These are phyloP conservation scores for Physaria fendleri DNA, from an alignment of 345 rosid genomes.

Conservation along the genomic window DNA sequence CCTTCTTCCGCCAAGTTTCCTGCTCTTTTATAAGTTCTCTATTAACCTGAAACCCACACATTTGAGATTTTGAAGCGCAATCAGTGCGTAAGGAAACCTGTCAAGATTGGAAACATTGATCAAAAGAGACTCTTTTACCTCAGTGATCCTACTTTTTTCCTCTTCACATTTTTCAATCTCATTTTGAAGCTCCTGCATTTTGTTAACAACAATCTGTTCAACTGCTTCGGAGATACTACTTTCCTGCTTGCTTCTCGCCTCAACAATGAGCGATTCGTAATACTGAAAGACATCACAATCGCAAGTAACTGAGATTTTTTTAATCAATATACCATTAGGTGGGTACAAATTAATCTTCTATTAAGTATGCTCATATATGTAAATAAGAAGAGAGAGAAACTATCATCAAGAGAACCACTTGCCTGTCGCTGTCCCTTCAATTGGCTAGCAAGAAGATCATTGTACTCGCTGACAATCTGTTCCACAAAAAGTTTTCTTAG, in stretches of 20 bases:
- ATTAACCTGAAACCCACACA: constrained; percentile 40
- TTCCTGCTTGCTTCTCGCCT: constrained; percentile 69
- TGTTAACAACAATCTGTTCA: constrained; percentile 52
- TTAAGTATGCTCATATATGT: constrained; percentile 5
- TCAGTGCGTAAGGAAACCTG: neutral
- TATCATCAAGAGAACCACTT: constrained; percentile 15
- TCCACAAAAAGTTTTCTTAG: neutral
- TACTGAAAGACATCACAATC: constrained; percentile 39
- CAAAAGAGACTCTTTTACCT: constrained; percentile 37
- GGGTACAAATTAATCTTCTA: neutral
- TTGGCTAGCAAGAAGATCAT: constrained; percentile 78
- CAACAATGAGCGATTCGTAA: constrained; percentile 68
- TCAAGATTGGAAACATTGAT: neutral
- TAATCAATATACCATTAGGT: neutral
- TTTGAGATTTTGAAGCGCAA: neutral
- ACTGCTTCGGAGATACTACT: constrained; percentile 51
- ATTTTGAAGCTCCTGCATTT: constrained; percentile 57
- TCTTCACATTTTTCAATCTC: constrained; percentile 53
- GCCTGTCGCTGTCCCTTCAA: constrained; percentile 80
- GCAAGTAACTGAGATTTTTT: constrained; percentile 1
- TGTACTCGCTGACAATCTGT: constrained; percentile 82
- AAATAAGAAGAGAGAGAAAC: neutral
- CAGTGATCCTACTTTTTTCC: constrained; percentile 57
- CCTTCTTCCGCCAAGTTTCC: constrained; percentile 52
- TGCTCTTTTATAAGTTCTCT: constrained; percentile 65